A percentile compares a stretch with the other conserved stretches of the same genome.
These are phyloP conservation scores for Metrosideros polymorpha DNA, from an alignment of 441 rosid species.

Conservation along the genomic window DNA sequence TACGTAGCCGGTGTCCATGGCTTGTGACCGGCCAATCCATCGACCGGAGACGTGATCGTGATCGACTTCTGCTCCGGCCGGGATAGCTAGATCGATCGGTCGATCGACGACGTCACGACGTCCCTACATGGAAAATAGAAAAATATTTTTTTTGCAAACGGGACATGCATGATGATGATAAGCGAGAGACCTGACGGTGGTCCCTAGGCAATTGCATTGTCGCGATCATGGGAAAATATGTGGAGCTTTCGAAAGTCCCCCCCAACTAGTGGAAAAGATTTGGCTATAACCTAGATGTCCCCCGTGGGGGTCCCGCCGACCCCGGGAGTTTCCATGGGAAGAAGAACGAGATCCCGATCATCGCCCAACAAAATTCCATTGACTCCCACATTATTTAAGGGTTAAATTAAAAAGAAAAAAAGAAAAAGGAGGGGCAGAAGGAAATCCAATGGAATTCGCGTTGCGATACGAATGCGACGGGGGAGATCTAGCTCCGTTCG, in stretches of 20 bases:
- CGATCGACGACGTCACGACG: too few species aligned
- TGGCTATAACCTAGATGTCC: slow-evolving; percentile 1
- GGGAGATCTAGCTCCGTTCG: neutral
- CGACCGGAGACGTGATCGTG: too few species aligned
- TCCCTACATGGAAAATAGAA: too few species aligned
- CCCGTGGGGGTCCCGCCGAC: neutral
- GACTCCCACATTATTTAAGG: too few species aligned
- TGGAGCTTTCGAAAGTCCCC: slow-evolving; percentile 17
- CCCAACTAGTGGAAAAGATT: slow-evolving; percentile 13
- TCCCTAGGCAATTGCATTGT: slow-evolving; percentile 15
- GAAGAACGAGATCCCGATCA: neutral
- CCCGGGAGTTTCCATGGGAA: neutral
- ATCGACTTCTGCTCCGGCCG: too few species aligned
- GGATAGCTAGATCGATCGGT: too few species aligned
- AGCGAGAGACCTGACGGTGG: slow-evolving; percentile 8
- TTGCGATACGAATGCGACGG: neutral
- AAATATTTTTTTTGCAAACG: too few species aligned
- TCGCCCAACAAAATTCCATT: neutral
- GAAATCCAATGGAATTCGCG: neutral
- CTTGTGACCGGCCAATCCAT: too few species aligned
- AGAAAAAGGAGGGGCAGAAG: neutral
- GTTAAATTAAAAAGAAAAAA: too few species aligned
- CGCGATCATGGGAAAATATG: slow-evolving; percentile 28
- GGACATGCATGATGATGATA: too few species aligned
- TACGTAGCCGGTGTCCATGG: too few species aligned